phyloP scores from a whole-genome alignment of 2,329 filamentous ascomycete species.

The Penicillium brevicompactum region DNA sequence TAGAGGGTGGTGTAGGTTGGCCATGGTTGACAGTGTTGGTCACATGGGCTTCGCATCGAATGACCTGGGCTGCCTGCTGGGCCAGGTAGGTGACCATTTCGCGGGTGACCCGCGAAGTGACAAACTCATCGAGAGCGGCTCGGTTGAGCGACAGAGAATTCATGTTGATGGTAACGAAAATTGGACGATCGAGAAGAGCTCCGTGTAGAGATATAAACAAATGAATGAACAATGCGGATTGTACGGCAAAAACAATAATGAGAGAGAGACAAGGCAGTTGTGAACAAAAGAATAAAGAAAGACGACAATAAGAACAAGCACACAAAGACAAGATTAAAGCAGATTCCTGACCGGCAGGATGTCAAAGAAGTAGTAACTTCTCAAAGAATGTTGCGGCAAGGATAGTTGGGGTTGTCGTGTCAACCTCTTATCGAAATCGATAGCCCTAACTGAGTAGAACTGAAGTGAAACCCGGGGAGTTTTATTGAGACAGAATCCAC shows the following conservation, averaged over 20 bases:
- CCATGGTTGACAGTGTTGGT: conserved; percentile 45
- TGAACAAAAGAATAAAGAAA: not conserved
- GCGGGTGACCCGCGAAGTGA: conserved; percentile 49
- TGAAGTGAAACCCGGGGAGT: conserved; percentile 27
- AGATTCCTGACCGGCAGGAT: conserved; percentile 35
- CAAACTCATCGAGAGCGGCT: conserved; percentile 51
- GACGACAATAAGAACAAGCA: not conserved
- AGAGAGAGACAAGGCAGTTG: not conserved
- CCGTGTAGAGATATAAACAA: not conserved
- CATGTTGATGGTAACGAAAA: conserved; percentile 4
- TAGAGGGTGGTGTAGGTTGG: conserved; percentile 62
- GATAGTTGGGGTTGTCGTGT: conserved; percentile 41
- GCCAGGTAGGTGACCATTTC: conserved; percentile 53
- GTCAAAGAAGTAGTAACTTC: not conserved
- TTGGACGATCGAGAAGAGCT: conserved; percentile 16
- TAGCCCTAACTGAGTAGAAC: conserved; percentile 27
- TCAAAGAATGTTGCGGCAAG: conserved; percentile 32
- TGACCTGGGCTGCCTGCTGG: conserved; percentile 50
- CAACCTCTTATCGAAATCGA: conserved; percentile 36
- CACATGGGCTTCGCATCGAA: conserved; percentile 56
- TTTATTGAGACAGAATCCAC: conserved; percentile 25
- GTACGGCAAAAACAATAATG: not conserved
- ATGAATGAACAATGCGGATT: not conserved
- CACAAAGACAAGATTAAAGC: not conserved
- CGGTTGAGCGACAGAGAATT: conserved; percentile 35